Evolutionary conservation across 805 yeast species (phyloP).

Genomic region (Metschnikowia chrysomelidarum): DNA sequence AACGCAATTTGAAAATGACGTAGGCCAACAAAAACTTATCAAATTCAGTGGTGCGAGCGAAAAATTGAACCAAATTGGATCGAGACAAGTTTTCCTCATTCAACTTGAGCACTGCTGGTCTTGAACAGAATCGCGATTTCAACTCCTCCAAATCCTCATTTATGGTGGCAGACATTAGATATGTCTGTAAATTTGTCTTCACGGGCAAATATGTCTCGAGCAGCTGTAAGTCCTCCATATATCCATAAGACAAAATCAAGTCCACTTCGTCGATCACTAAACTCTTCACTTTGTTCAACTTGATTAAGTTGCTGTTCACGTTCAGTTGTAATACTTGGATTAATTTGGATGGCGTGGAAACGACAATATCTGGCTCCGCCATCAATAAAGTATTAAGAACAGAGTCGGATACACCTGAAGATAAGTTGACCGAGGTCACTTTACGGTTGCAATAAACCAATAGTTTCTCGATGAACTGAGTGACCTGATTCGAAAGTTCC

Average conservation of each 20-base stretch:
- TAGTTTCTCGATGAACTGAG: constrained; percentile 64
- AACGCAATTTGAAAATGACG: constrained; percentile 83
- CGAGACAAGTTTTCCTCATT: constrained; percentile 55
- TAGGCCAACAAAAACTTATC: constrained; percentile 90
- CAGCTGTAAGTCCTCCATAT: constrained; percentile 75
- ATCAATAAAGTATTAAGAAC: constrained; percentile 68
- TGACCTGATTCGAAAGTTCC: constrained; percentile 86
- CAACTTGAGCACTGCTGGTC: constrained; percentile 77
- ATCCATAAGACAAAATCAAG: constrained; percentile 84
- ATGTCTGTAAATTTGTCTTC: constrained; percentile 77
- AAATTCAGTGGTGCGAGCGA: constrained; percentile 80
- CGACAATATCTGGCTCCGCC: constrained; percentile 75
- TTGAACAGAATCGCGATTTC: constrained; percentile 75
- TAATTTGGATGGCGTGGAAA: constrained; percentile 85
- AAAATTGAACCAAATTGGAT: constrained; percentile 75
- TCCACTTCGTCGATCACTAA: constrained; percentile 95
- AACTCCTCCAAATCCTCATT: constrained; percentile 79
- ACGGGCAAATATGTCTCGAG: constrained; percentile 66
- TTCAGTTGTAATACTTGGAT: constrained; percentile 47
- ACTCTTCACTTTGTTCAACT: constrained; percentile 57
- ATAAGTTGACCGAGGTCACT: constrained; percentile 63
- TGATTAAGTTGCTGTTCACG: constrained; percentile 42
- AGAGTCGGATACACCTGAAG: constrained; percentile 62
- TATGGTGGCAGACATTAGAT: constrained; percentile 94
- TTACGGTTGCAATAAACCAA: constrained; percentile 67